Base-by-base conservation (phyloP, 345 rosid genomes). In the Arabidopsis arenosa region DNA sequence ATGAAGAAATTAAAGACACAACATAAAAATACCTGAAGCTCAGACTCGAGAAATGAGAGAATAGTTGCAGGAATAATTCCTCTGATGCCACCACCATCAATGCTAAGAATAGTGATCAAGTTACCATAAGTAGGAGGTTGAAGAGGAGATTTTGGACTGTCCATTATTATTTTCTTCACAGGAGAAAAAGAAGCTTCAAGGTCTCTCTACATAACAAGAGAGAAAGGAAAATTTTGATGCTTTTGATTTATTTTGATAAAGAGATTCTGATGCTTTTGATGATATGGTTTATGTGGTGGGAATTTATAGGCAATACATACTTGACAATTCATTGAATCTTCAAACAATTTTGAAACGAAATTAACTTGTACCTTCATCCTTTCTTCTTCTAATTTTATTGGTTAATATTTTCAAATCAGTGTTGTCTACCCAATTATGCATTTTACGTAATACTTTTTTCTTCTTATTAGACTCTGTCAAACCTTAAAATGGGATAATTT, bases 21-120 rank as follows among this genome's bases (percentile, higher is more conserved):
- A 56, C 17, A 56, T 32, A 23, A 23, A 23, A 23, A 1, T 23
- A 23, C 91, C 87, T 87, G 91, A 63, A 89, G 87, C 68, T 87
- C 79, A 3, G 87, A 72, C 70, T 89, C 94, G 9, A 89, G 69
- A 54, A 83, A 82, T 28, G 78, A 75, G 14, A 89, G 91, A 9
- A 89, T 82, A 10, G 81, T 82, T 48, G 78, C 90, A 0, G 91
- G 91, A 26, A 89, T 84, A 26, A 89, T 61, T 41, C 91, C 94
- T 79, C 91, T 75, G 4, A 87, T 78, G 4, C 94, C 94, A 9
- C 94, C 91, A 1, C 94, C 94, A 18, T 89, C 91, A 9, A 87
- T 87, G 79, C 88, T 84, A n/a, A 89, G 91, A 62, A 89, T 33
- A 10, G 88, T 89, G 49, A 89, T 57, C 14, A 79, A 52, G 54